These are phyloP conservation scores for Linum tenue DNA, from an alignment of 345 rosid genomes.

Conservation along the genomic window DNA sequence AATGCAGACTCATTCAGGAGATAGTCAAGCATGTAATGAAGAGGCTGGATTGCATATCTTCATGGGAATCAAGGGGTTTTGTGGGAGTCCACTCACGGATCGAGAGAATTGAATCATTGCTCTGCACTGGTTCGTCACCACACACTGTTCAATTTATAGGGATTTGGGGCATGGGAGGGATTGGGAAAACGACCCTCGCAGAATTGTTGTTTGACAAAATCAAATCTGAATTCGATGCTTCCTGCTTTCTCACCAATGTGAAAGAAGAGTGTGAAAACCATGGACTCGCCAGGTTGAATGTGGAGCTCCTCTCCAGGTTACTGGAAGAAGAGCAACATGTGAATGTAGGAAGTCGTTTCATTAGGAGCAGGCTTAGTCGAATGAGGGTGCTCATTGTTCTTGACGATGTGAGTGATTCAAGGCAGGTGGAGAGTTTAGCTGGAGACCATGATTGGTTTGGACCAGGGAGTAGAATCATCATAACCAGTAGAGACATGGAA, in stretches of 20 bases:
- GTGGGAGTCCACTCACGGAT: neutral
- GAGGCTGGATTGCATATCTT: neutral
- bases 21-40: neutral
- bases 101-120: neutral
- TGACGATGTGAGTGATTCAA: neutral
- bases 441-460: neutral
- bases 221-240: neutral
- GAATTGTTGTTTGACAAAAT: neutral
- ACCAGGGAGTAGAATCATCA: neutral
- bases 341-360: neutral
- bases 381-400: slow-evolving; percentile 2
- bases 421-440: neutral
- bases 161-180: neutral
- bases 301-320: neutral
- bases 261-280: neutral
- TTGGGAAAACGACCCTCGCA: neutral
- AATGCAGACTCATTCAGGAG: neutral
- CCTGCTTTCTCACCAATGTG: slow-evolving; percentile 1
- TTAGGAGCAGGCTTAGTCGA: neutral
- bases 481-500: neutral
- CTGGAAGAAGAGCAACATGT: neutral
- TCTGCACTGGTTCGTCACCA: neutral
- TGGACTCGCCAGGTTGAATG: neutral
- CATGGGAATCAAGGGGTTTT: neutral
- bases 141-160: neutral